These are phyloP conservation scores for Elsinoe batatas DNA, from an alignment of 2,329 filamentous ascomycete genomes.

Conservation along the genomic window DNA sequence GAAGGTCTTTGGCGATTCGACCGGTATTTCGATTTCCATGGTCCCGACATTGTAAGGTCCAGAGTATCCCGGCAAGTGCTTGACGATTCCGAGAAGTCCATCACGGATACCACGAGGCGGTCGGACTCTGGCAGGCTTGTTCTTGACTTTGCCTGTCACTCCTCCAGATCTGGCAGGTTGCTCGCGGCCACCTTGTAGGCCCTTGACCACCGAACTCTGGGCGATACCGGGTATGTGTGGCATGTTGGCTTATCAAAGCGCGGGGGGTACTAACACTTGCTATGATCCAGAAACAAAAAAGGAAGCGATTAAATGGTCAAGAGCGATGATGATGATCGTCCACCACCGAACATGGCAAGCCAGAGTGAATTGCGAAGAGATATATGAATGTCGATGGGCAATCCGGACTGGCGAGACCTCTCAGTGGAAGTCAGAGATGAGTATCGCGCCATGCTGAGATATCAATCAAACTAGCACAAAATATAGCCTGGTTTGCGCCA, in stretches of 20 bases:
- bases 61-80: constrained; percentile 40
- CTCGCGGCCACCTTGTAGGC: constrained; percentile 7
- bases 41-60: constrained; percentile 43
- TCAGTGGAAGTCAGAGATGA: too few relatives aligned
- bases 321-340: too few relatives aligned
- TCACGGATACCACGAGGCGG: constrained; percentile 41
- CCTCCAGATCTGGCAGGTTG: background rate
- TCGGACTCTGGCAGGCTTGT: constrained; percentile 40
- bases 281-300: background rate
- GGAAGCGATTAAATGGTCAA: background rate
- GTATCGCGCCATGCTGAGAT: too few relatives aligned
- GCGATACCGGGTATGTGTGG: background rate
- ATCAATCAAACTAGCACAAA: background rate
- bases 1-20: constrained; percentile 36
- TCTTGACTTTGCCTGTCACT: constrained; percentile 26
- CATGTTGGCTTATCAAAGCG: background rate
- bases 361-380: too few relatives aligned
- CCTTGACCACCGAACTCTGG: background rate
- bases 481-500: background rate
- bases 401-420: too few relatives aligned
- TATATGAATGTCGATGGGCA: too few relatives aligned
- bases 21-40: constrained; percentile 49
- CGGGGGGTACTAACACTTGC: too few relatives aligned
- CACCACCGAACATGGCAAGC: too few relatives aligned
- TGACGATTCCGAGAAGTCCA: constrained; percentile 34